phyloP scores from a whole-genome alignment of 2,329 filamentous ascomycete species.

The Diaporthe humulicola region DNA sequence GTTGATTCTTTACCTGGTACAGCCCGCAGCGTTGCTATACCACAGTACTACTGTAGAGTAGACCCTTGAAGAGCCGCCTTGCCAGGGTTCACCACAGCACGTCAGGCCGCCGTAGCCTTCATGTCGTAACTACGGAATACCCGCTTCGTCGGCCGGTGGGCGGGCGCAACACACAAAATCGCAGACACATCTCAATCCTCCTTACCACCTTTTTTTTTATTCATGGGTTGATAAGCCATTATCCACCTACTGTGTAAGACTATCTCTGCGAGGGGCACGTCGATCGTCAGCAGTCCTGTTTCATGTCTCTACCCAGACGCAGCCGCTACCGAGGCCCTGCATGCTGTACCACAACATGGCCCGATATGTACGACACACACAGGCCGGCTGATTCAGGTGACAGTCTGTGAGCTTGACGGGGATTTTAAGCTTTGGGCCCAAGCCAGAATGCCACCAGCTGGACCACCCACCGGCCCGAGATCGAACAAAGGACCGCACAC shows the following conservation, averaged over 20 bases:
- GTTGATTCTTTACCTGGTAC: not conserved
- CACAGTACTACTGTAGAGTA: too few species aligned
- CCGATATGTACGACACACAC: slow-evolving; percentile 12
- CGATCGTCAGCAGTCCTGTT: slow-evolving; percentile 25
- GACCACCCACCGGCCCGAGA: slow-evolving; percentile 15
- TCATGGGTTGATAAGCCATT: not conserved
- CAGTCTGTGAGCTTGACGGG: slow-evolving; percentile 22
- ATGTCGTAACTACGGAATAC: not conserved
- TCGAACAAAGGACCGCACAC: slow-evolving; percentile 1
- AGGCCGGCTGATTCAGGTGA: slow-evolving; percentile 30
- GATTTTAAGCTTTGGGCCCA: slow-evolving; percentile 28
- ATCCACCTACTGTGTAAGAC: not conserved
- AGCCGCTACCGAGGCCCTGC: slow-evolving; percentile 29
- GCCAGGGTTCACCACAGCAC: not conserved
- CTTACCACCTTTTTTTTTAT: not conserved
- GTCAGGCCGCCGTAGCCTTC: not conserved
- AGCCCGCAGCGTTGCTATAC: not conserved
- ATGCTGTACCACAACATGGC: slow-evolving; percentile 26
- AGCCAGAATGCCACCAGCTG: not conserved
- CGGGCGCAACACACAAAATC: not conserved
- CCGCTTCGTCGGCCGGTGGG: not conserved
- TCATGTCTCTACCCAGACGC: slow-evolving; percentile 23
- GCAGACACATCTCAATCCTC: not conserved
- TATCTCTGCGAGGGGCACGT: not conserved
- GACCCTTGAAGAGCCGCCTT: slow-evolving; percentile 1